Evolutionary conservation across 352 stramenopile genomes (phyloP).

Genomic region (Phytophthora cryptogea): DNA sequence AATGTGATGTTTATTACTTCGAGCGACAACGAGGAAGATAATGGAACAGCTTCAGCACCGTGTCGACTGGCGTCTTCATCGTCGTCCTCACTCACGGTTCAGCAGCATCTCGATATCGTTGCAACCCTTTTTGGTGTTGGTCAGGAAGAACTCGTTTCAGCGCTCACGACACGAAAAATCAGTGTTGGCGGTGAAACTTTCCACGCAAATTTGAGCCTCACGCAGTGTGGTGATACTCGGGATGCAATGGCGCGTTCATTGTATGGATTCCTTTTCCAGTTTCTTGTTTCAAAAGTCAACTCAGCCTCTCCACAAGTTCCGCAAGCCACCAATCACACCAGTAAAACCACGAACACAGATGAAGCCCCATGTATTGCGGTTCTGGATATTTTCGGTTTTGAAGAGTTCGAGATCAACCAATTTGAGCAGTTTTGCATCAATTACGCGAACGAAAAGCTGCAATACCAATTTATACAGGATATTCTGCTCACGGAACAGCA

Average conservation of each 20-base stretch:
- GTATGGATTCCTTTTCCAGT: constrained; percentile 87
- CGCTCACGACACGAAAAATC: constrained; percentile 71
- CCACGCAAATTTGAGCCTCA: constrained; percentile 65
- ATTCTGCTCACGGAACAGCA: constrained; percentile 79
- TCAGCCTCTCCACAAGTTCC: constrained; percentile 36
- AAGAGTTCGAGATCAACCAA: constrained; percentile 85
- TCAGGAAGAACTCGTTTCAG: constrained; percentile 49
- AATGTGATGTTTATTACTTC: constrained; percentile 74
- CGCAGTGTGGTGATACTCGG: constrained; percentile 66
- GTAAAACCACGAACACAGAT: constrained; percentile 21
- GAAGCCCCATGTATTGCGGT: constrained; percentile 71
- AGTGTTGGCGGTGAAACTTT: constrained; percentile 71
- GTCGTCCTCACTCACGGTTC: constrained; percentile 40
- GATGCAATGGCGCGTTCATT: constrained; percentile 79
- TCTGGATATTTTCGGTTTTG: constrained; percentile 92
- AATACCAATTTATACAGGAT: constrained; percentile 86
- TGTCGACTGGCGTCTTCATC: constrained; percentile 42
- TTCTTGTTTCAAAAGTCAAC: constrained; percentile 84
- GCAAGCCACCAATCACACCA: constrained; percentile 6
- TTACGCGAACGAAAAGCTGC: constrained; percentile 81
- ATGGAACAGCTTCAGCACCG: constrained; percentile 36
- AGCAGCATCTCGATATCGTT: constrained; percentile 48
- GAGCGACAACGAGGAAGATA: constrained; percentile 57
- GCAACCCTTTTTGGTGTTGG: constrained; percentile 52
- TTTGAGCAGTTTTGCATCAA: constrained; percentile 57